phyloP scores from a whole-genome alignment of 352 stramenopile species.

The Pilasporangium apinafurcum region DNA sequence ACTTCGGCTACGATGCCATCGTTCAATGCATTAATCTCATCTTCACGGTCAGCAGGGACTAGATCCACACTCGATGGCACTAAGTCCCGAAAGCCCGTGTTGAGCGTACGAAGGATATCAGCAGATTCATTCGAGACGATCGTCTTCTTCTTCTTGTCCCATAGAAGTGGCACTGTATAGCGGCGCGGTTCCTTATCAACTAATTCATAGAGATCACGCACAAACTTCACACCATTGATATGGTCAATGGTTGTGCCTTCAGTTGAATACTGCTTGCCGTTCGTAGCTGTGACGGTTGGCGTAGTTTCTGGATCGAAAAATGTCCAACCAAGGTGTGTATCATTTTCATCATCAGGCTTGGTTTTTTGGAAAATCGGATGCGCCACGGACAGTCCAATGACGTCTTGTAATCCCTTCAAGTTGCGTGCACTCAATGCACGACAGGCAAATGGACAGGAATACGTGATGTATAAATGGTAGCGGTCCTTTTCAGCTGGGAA shows the following conservation, averaged over 20 bases:
- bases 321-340: constrained; percentile 28
- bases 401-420: constrained; percentile 90
- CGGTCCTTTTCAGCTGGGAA: constrained; percentile 34
- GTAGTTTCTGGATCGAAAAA: constrained; percentile 14
- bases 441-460: constrained; percentile 83
- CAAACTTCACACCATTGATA: constrained; percentile 13
- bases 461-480: constrained; percentile 92
- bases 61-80: constrained; percentile 27
- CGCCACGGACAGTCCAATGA: constrained; percentile 84
- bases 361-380: constrained; percentile 44
- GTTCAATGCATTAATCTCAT: constrained; percentile 57
- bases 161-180: constrained; percentile 59
- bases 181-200: constrained; percentile 4
- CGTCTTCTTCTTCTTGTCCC: constrained; percentile 50
- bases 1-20: constrained; percentile 50
- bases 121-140: constrained; percentile 82
- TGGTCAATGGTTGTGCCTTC: constrained; percentile 11
- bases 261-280: constrained; percentile 13
- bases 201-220: constrained; percentile 37
- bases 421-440: constrained; percentile 62
- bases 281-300: neutral
- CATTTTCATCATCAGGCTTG: constrained; percentile 21
- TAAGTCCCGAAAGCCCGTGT: constrained; percentile 30
- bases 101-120: constrained; percentile 65
- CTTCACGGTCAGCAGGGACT: constrained; percentile 32